A percentile compares a stretch with the other conserved stretches of the same genome.
Conservation (phyloP, 305 asterid species). For the Fraxinus platypoda region DNA sequence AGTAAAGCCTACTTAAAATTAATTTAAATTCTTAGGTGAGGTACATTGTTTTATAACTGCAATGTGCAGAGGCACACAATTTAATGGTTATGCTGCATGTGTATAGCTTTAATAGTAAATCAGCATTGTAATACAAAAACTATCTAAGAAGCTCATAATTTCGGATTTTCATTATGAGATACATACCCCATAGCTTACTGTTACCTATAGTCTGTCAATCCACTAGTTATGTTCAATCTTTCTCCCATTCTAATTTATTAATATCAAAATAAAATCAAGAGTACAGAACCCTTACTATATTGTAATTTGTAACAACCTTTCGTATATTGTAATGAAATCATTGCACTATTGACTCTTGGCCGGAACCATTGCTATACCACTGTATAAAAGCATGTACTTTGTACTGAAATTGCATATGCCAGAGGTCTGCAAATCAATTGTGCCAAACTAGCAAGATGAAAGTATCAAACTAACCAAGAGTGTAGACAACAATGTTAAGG, state of each 20-base stretch:
- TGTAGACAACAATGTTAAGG: not conserved
- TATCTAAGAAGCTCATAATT: not conserved
- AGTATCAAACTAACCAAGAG: not conserved
- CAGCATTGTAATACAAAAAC: not conserved
- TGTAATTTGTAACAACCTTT: not conserved
- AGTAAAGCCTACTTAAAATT: not conserved
- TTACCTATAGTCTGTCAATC: not conserved
- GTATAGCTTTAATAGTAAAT: not conserved
- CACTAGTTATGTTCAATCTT: not conserved
- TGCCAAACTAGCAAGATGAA: not conserved
- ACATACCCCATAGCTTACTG: not conserved
- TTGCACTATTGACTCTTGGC: not conserved
- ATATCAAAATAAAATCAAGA: not conserved
- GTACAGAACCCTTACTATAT: not conserved
- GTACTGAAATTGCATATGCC: not conserved
- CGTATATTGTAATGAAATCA: not conserved
- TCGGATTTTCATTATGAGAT: not conserved
- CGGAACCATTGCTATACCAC: not conserved
- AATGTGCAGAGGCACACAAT: not conserved
- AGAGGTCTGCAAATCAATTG: not conserved
- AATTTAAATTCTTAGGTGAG: not conserved
- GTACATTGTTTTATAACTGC: not conserved
- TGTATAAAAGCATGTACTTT: not conserved
- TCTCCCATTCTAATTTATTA: not conserved
- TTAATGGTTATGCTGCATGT: not conserved